These are phyloP conservation scores for Alnus rubra DNA, from an alignment of 306 rosid species.

Conservation along the genomic window DNA sequence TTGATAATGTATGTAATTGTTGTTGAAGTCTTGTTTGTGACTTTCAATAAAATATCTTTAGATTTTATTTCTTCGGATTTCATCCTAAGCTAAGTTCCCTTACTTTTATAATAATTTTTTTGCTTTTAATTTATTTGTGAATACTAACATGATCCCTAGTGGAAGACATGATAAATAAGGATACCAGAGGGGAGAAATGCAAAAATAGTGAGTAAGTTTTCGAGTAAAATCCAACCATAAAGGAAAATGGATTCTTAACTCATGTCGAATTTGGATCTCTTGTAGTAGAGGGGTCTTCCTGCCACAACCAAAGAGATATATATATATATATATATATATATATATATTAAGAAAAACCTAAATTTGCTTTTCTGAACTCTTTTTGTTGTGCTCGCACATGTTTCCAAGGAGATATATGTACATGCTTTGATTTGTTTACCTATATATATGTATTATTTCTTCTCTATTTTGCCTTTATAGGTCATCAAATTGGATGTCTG, in stretches of 20 bases:
- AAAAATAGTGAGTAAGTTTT: background rate
- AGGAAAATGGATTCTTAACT: background rate
- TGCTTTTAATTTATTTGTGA: background rate
- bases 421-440: no score
- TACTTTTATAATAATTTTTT: background rate
- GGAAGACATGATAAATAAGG: conserved; percentile 1
- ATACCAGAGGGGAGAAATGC: background rate
- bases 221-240: background rate
- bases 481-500: no score
- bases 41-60: background rate
- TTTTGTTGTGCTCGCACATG: background rate
- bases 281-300: no score
- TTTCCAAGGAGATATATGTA: background rate
- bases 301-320: no score
- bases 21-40: background rate
- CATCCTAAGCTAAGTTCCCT: background rate
- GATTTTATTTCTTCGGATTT: background rate
- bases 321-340: no score
- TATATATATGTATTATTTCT: no score
- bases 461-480: no score
- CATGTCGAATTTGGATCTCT: background rate
- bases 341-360: no score
- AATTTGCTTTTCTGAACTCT: background rate
- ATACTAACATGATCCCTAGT: background rate
- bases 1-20: background rate